phyloP scores from a whole-genome alignment of 352 stramenopile species.

The Thalassiosira oceanica region DNA sequence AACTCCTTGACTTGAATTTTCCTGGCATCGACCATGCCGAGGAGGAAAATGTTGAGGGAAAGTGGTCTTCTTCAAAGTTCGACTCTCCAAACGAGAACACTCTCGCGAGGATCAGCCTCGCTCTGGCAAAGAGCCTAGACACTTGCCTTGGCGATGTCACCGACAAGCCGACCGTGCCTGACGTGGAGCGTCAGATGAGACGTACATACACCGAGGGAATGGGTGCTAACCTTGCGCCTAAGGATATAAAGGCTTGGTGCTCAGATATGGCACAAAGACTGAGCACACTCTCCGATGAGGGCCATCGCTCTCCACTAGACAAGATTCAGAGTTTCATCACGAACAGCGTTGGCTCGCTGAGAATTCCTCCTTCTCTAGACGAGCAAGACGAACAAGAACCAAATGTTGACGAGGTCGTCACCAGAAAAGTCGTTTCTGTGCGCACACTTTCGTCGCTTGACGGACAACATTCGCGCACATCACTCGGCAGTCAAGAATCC shows the following conservation, averaged over 20 bases:
- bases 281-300: slow-evolving; percentile 1
- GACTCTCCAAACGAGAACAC: background rate
- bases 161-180: slow-evolving; percentile 14
- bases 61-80: background rate
- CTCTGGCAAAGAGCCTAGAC: slow-evolving; percentile 39
- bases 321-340: slow-evolving; percentile 23
- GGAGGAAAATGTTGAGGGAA: background rate
- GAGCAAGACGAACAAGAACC: too few species aligned
- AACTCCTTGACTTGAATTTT: slow-evolving; percentile 18
- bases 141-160: slow-evolving; percentile 23
- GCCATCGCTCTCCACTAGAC: slow-evolving; percentile 8
- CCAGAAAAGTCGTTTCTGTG: too few species aligned
- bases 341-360: too few species aligned
- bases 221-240: slow-evolving; percentile 7
- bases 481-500: too few species aligned
- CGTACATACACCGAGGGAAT: background rate
- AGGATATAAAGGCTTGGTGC: slow-evolving; percentile 18
- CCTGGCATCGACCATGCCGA: slow-evolving; percentile 25
- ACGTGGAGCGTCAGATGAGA: slow-evolving; percentile 10
- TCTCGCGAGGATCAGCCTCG: slow-evolving; percentile 15
- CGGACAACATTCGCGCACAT: too few species aligned
- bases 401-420: too few species aligned
- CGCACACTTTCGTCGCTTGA: too few species aligned
- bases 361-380: too few species aligned
- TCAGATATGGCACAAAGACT: slow-evolving; percentile 13